Percentiles rank a stretch among this genome's conserved stretches.
Conservation (phyloP, 192 early-diverging fungal species). For the Backusella morwellensis region DNA sequence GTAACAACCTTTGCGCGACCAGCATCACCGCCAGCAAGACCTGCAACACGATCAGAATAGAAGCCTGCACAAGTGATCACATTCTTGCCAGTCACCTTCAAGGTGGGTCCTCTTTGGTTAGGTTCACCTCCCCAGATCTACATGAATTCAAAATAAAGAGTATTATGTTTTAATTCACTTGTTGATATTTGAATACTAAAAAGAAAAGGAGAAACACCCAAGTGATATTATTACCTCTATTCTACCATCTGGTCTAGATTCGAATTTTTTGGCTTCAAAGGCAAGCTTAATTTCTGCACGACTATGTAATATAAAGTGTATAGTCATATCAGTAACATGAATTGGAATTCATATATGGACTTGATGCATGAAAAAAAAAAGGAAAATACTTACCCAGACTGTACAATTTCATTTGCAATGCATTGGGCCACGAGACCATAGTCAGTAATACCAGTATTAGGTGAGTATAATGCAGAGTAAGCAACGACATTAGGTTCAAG, state of each 20-base stretch:
- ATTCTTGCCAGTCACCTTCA: constrained; percentile 27
- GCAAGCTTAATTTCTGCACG: constrained; percentile 36
- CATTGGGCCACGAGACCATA: constrained; percentile 29
- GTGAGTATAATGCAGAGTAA: constrained; percentile 36
- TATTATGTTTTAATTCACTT: background rate
- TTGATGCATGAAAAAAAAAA: background rate
- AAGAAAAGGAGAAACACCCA: background rate
- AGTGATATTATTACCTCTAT: constrained; percentile 14
- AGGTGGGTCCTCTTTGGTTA: constrained; percentile 25
- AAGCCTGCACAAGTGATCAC: constrained; percentile 39
- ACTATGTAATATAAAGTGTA: constrained; percentile 5
- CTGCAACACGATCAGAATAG: constrained; percentile 35
- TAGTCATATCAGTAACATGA: background rate
- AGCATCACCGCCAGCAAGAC: constrained; percentile 27
- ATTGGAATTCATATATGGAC: background rate
- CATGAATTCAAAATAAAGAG: background rate
- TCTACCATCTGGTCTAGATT: constrained; percentile 23
- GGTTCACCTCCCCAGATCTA: constrained; percentile 32
- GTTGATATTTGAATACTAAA: background rate
- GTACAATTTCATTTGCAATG: constrained; percentile 29
- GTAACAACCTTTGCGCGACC: constrained; percentile 23
- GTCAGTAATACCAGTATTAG: constrained; percentile 36
- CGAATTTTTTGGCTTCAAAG: constrained; percentile 31
- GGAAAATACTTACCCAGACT: constrained; percentile 23
- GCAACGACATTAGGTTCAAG: constrained; percentile 36